A percentile compares a stretch with the other conserved stretches of the same genome.
These are phyloP conservation scores for Dryas drummondii DNA, from an alignment of 306 rosid genomes.

Conservation along the genomic window DNA sequence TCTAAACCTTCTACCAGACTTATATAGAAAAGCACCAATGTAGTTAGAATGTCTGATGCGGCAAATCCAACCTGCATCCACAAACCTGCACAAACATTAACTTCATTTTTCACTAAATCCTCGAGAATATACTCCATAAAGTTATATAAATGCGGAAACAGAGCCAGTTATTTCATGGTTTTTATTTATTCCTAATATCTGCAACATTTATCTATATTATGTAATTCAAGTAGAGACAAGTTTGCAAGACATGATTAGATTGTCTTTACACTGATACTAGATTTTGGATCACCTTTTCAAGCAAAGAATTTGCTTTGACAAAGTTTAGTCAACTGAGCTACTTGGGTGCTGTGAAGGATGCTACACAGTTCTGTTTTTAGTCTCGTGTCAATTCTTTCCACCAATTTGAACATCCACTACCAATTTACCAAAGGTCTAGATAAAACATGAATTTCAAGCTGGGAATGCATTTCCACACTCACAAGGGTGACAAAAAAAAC, in stretches of 20 bases:
- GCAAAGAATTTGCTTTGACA: neutral
- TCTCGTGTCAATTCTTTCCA: too few species aligned
- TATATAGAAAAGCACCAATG: neutral
- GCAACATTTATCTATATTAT: neutral
- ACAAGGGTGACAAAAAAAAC: constrained; percentile 12
- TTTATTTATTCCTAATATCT: constrained; percentile 9
- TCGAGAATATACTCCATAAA: neutral
- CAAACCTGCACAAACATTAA: constrained; percentile 25
- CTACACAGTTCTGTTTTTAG: neutral
- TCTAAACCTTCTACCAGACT: constrained; percentile 17
- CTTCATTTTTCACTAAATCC: neutral
- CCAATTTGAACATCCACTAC: too few species aligned
- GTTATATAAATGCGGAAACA: neutral
- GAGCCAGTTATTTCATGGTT: neutral
- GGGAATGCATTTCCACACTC: neutral
- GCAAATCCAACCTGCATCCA: constrained; percentile 18
- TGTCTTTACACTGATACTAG: neutral
- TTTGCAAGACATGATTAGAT: neutral
- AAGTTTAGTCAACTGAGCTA: neutral
- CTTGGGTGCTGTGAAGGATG: neutral
- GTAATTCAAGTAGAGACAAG: neutral
- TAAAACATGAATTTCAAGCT: neutral
- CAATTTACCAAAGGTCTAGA: too few species aligned
- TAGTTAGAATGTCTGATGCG: constrained; percentile 8
- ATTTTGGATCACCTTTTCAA: neutral